These are phyloP conservation scores for Nicotiana sylvestris DNA, from an alignment of 257 asterid species.

Conservation along the genomic window DNA sequence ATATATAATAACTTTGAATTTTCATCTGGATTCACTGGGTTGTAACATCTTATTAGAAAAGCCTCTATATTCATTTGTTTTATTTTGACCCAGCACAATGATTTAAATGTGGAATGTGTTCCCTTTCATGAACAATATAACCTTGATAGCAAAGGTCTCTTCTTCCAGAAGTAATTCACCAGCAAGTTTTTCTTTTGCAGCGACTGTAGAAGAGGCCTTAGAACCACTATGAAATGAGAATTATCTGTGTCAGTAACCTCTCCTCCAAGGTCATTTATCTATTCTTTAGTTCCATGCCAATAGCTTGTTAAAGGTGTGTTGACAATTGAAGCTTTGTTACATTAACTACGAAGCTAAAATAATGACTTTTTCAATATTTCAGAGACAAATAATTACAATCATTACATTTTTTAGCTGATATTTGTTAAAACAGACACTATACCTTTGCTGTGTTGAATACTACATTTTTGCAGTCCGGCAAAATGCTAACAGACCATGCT, in stretches of 20 bases:
- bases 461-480: constrained; percentile 81
- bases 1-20: neutral
- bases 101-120: neutral
- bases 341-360: neutral
- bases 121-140: neutral
- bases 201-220: neutral
- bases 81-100: neutral
- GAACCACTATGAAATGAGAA: neutral
- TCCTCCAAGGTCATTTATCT: neutral
- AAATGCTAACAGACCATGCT: constrained; percentile 94
- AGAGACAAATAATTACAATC: neutral
- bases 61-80: neutral
- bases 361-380: neutral
- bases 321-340: neutral
- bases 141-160: neutral
- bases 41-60: neutral
- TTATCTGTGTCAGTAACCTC: neutral
- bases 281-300: neutral
- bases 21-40: neutral
- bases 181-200: neutral
- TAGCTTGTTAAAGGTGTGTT: neutral
- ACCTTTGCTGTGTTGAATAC: constrained; percentile 93
- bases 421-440: constrained; percentile 14
- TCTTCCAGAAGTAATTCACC: neutral
- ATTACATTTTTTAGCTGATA: neutral